Conservation (phyloP, 2,329 filamentous ascomycete genomes). For the Ampelomyces quisqualis region DNA sequence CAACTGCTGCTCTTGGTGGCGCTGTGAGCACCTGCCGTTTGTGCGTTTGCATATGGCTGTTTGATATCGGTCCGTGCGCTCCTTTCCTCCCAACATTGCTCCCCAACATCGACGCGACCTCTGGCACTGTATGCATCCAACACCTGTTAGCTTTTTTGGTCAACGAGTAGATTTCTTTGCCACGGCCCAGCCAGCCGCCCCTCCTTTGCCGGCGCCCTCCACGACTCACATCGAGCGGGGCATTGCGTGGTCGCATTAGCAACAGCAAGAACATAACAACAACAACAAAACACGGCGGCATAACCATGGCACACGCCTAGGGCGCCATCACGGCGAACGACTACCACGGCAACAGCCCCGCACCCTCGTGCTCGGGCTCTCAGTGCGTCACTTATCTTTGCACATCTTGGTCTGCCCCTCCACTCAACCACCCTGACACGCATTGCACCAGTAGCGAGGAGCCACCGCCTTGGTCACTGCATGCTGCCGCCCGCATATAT, state of each 20-base stretch:
- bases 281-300: slow-evolving; percentile 16
- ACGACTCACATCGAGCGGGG: slow-evolving; percentile 18
- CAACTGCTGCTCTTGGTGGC: slow-evolving; percentile 13
- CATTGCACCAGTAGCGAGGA: slow-evolving; percentile 8
- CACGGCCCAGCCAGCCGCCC: slow-evolving; percentile 27
- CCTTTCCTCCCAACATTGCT: slow-evolving; percentile 11
- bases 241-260: slow-evolving; percentile 18
- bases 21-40: slow-evolving; percentile 23
- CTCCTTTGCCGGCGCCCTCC: slow-evolving; percentile 32
- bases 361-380: slow-evolving; percentile 18
- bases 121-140: slow-evolving; percentile 34
- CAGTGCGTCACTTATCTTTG: slow-evolving; percentile 27
- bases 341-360: slow-evolving; percentile 15
- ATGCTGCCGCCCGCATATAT: slow-evolving; percentile 1
- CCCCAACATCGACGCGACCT: slow-evolving; percentile 12
- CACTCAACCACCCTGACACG: slow-evolving; percentile 13
- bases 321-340: slow-evolving; percentile 6
- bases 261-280: slow-evolving; percentile 24
- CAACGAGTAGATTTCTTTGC: slow-evolving; percentile 27
- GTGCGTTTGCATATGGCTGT: slow-evolving; percentile 23
- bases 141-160: slow-evolving; percentile 40
- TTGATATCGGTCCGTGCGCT: slow-evolving; percentile 25
- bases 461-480: slow-evolving; percentile 10
- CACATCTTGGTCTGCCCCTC: slow-evolving; percentile 22
- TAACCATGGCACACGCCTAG: slow-evolving; percentile 18